Evolutionary conservation across 257 asterid species (phyloP).

Genomic region (Solanum virginianum): DNA sequence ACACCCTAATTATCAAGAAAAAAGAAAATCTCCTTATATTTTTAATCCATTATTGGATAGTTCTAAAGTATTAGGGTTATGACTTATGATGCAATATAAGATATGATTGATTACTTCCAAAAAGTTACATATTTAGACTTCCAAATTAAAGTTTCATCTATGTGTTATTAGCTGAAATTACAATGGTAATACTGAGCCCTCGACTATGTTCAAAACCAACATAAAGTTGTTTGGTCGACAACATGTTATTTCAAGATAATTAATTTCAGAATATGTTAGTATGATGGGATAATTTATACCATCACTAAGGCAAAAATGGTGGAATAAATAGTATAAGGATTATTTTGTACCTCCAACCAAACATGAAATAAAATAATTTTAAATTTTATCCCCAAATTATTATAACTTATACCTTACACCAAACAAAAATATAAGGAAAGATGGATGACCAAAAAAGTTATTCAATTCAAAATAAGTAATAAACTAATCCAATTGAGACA

Average conservation of each 20-base stretch:
- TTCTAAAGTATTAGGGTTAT: not conserved
- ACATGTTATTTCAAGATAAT: too few species aligned
- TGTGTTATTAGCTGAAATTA: not conserved
- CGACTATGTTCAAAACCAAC: not conserved
- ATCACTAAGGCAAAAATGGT: too few species aligned
- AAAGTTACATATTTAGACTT: not conserved
- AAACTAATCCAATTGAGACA: not conserved
- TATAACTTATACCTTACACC: too few species aligned
- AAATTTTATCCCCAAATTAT: too few species aligned
- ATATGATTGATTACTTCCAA: not conserved
- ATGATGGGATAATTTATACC: too few species aligned
- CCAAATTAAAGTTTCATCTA: not conserved
- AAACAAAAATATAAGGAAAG: not conserved
- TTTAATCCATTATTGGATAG: not conserved
- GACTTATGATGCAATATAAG: not conserved
- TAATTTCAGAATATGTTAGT: too few species aligned
- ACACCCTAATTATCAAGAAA: too few species aligned
- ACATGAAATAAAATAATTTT: too few species aligned
- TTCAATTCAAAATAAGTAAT: not conserved
- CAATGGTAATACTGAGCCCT: not conserved
- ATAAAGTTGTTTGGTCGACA: not conserved
- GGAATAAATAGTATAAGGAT: too few species aligned
- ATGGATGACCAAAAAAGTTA: not conserved
- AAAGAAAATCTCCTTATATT: not conserved
- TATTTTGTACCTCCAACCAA: too few species aligned